Conservation (phyloP, 75 land plant genomes). For the Sequoiadendron giganteum region DNA sequence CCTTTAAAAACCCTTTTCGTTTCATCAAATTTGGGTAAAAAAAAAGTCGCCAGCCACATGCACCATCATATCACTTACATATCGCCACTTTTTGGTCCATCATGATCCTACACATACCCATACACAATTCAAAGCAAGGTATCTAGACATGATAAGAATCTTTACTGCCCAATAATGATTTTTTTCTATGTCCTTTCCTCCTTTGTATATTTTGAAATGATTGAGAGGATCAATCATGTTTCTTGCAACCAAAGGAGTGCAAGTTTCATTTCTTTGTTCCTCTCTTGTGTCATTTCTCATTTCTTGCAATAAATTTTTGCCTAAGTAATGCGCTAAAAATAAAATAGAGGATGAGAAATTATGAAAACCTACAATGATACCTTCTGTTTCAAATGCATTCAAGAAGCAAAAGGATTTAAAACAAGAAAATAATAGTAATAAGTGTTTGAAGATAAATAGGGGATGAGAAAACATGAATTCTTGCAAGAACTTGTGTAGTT, state of each 20-base stretch:
- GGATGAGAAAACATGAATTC: too few species aligned
- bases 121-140: not conserved
- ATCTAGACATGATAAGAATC: not conserved
- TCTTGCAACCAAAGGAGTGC: not conserved
- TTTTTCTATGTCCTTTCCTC: constrained; percentile 59
- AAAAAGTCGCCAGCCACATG: too few species aligned
- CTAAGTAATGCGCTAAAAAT: not conserved
- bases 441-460: too few species aligned
- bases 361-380: not conserved
- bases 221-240: constrained; percentile 50
- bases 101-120: too few species aligned
- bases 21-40: too few species aligned
- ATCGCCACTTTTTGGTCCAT: too few species aligned
- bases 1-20: too few species aligned
- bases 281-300: not conserved
- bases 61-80: too few species aligned
- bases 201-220: constrained; percentile 55
- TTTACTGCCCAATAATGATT: constrained; percentile 79
- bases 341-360: not conserved
- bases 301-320: not conserved
- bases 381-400: too few species aligned
- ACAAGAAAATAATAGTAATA: too few species aligned
- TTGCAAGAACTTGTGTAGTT: not conserved
- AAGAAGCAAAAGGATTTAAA: too few species aligned
- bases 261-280: not conserved